A percentile compares a stretch with the other conserved stretches of the same genome.
Conservation (phyloP, 495 filamentous ascomycete genomes). For the Penicillium riverlandense region DNA sequence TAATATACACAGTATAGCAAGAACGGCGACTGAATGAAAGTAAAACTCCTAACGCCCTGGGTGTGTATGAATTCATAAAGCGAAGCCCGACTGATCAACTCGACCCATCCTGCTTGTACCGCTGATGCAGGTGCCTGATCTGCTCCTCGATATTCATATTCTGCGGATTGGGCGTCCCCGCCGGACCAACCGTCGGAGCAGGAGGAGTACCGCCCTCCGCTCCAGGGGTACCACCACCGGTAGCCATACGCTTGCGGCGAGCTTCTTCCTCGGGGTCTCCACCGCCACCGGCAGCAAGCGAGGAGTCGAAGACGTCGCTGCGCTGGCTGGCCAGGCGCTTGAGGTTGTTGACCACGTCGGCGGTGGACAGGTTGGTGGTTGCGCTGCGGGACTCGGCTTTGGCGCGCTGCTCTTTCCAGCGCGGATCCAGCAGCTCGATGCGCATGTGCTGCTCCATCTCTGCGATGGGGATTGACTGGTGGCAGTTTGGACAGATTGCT, state of each 20-base stretch:
- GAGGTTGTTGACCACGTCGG: constrained; percentile 86
- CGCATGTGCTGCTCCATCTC: constrained; percentile 93
- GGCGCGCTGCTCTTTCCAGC: constrained; percentile 92
- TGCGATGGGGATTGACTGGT: constrained; percentile 74
- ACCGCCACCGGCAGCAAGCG: constrained; percentile 13
- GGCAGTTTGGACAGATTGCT: constrained; percentile 89
- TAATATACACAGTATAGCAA: not conserved
- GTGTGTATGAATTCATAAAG: not conserved
- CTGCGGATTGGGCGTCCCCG: constrained; percentile 27
- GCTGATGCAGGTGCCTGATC: constrained; percentile 41
- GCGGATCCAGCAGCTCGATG: constrained; percentile 90
- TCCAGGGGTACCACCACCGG: constrained; percentile 9
- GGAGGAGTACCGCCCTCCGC: constrained; percentile 16
- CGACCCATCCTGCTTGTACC: constrained; percentile 14
- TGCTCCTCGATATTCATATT: constrained; percentile 45
- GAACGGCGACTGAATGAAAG: not conserved
- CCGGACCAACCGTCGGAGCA: constrained; percentile 18
- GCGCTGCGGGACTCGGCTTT: constrained; percentile 78
- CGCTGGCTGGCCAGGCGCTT: constrained; percentile 94
- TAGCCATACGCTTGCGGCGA: constrained; percentile 69
- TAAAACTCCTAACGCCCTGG: not conserved
- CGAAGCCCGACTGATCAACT: not conserved
- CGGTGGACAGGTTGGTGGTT: constrained; percentile 80
- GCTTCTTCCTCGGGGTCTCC: constrained; percentile 58
- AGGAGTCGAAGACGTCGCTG: constrained; percentile 78